Evolutionary conservation across 2,329 filamentous ascomycete species (phyloP), one percentile per base, ranked within the genome.

Genomic region (Colletotrichum brevisporum): DNA sequence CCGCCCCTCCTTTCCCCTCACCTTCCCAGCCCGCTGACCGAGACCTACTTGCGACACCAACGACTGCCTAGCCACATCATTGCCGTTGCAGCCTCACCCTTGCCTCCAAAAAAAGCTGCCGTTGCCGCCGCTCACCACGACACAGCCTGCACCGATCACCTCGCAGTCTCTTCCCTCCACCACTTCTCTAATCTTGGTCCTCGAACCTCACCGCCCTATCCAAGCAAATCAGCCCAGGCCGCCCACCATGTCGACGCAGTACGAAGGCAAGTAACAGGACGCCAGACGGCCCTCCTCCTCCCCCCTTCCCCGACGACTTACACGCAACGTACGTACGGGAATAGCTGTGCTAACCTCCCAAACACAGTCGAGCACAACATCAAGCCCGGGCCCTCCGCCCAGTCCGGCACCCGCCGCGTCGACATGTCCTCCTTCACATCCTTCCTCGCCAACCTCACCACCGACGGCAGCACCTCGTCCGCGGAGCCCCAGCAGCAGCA

Each of bases 341-440:
- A 43, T 43, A 43, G 5, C 41, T 2, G 36, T 4, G 36, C 36
- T n/a, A 6, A 43, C 41, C 13, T 54, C 31, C 2, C 31, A 36
- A 36, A 2, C 6, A 26, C 45, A 91, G 89, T 91, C 77, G 89
- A 91, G 77, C 89, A 91, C 81, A 88, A 88, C 77, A 88, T 91
- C 79, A 83, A 86, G 73, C 77, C 84, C 66, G 53, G 80, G 36
- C 72, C 83, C 55, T 71, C 78, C 6, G 76, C 79, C 26, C 77
- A 80, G 57, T 79, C 81, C 67, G 80, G 81, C 56, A 83, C 83
- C 10, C 88, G 89, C 48, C 86, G 87, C 75, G 80, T 88, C 70
- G 88, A 90, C 81, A 91, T 91, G 89, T 85, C 88, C 60, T 87
- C 85, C 70, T 91, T 91, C 81, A 85, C 81, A 74, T 84, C 86